Percentiles rank a stretch among this genome's conserved stretches.
Evolutionary conservation across 495 filamentous ascomycete species (phyloP).

Genomic region (Trypethelium eluteriae): DNA sequence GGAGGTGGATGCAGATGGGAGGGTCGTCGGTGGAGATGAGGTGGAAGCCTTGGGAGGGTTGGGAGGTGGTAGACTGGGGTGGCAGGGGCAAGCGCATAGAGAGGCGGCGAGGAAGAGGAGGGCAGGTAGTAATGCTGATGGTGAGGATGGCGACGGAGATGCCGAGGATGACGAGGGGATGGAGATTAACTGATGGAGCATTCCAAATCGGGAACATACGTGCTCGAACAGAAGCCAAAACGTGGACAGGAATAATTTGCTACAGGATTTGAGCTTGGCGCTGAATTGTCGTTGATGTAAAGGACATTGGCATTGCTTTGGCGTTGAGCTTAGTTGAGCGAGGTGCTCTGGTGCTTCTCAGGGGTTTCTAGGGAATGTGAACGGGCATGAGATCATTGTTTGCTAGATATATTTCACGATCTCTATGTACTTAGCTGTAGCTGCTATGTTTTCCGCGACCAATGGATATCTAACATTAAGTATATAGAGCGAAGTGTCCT

Average conservation of each 20-base stretch:
- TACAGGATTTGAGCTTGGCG: neutral
- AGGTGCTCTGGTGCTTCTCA: neutral
- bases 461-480: no score
- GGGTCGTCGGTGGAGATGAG: constrained; percentile 76
- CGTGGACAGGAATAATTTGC: neutral
- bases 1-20: constrained; percentile 82
- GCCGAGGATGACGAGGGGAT: constrained; percentile 53
- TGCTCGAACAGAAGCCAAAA: neutral
- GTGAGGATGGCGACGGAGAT: constrained; percentile 52
- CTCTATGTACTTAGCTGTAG: neutral
- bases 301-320: neutral
- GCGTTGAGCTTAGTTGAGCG: neutral
- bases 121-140: constrained; percentile 48
- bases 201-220: neutral
- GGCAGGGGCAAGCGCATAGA: constrained; percentile 41
- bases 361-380: neutral
- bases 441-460: no score
- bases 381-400: neutral
- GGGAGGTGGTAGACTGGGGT: constrained; percentile 52
- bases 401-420: neutral
- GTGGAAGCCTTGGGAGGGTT: constrained; percentile 70
- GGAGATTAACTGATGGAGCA: constrained; percentile 45
- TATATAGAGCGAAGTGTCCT: no score
- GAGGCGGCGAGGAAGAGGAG: constrained; percentile 46
- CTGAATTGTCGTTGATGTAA: neutral